Conservation (phyloP, 1,284 basidiomycete species). For the Vanrija sp. region DNA sequence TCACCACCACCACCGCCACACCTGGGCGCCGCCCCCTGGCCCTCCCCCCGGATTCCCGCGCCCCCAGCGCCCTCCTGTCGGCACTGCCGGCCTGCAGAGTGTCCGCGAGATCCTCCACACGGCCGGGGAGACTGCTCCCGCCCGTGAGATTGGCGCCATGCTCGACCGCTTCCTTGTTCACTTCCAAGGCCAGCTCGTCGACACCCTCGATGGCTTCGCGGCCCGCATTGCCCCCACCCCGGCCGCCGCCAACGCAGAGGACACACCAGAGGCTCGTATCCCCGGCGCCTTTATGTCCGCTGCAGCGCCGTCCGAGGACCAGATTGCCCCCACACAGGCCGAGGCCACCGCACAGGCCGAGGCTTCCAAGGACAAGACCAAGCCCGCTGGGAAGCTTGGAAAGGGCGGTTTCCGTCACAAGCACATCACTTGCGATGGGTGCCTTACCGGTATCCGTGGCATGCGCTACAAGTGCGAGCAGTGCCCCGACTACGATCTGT, state of each 20-base stretch:
- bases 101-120: conserved; percentile 10
- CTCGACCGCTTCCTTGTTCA: conserved; percentile 46
- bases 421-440: conserved; percentile 46
- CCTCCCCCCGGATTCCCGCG: conserved; percentile 1
- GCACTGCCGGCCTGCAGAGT: neutral
- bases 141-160: conserved; percentile 42
- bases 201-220: conserved; percentile 34
- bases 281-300: conserved; percentile 34
- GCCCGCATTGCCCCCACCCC: conserved; percentile 14
- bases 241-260: conserved; percentile 4
- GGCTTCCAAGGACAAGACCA: conserved; percentile 3
- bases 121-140: conserved; percentile 16
- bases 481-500: conserved; percentile 46
- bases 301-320: neutral
- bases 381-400: conserved; percentile 19
- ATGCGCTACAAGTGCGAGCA: conserved; percentile 47
- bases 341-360: neutral
- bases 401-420: conserved; percentile 44
- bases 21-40: conserved; percentile 8
- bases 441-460: conserved; percentile 40
- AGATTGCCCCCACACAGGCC: neutral
- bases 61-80: conserved; percentile 2
- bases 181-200: conserved; percentile 44
- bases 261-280: conserved; percentile 19
- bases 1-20: neutral